phyloP scores from a whole-genome alignment of 768 basidiomycete genomes.

The Naganishia randhawae region DNA sequence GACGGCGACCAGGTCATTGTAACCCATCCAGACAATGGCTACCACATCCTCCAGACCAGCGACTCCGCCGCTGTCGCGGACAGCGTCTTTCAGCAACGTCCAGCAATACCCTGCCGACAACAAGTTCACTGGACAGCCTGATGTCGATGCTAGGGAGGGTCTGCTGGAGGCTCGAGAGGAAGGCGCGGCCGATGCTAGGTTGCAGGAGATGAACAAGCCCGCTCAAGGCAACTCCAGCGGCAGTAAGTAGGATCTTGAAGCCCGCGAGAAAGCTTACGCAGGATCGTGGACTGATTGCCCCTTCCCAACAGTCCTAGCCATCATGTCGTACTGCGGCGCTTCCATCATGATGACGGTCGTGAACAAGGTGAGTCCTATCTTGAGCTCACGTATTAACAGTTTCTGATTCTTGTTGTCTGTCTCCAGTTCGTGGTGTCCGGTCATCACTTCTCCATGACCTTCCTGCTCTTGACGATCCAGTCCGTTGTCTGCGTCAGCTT shows the following conservation, averaged over 20 bases:
- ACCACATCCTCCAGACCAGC: neutral
- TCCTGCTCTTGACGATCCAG: slow-evolving; percentile 86
- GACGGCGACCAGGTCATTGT: neutral
- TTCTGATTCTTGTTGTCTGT: neutral
- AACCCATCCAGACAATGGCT: slow-evolving; percentile 3
- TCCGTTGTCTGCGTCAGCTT: slow-evolving; percentile 78
- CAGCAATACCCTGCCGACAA: slow-evolving; percentile 15
- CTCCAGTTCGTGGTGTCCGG: slow-evolving; percentile 90
- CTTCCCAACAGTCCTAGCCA: slow-evolving; percentile 65
- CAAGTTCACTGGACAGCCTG: slow-evolving; percentile 18
- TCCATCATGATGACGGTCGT: slow-evolving; percentile 95
- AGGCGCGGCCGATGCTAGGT: slow-evolving; percentile 12
- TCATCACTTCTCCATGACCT: slow-evolving; percentile 90
- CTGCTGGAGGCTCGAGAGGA: slow-evolving; percentile 22
- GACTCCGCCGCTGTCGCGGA: slow-evolving; percentile 14
- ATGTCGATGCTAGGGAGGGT: slow-evolving; percentile 11
- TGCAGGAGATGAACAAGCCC: slow-evolving; percentile 19
- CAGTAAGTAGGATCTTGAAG: neutral
- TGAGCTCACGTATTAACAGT: neutral
- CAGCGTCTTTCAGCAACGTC: slow-evolving; percentile 14
- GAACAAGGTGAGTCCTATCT: slow-evolving; percentile 67
- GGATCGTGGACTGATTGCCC: neutral
- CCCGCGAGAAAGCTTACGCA: neutral
- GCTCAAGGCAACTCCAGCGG: neutral
- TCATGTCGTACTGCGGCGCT: slow-evolving; percentile 82